Conservation (phyloP, 2,329 filamentous ascomycete species). For the Penicillium sp. region DNA sequence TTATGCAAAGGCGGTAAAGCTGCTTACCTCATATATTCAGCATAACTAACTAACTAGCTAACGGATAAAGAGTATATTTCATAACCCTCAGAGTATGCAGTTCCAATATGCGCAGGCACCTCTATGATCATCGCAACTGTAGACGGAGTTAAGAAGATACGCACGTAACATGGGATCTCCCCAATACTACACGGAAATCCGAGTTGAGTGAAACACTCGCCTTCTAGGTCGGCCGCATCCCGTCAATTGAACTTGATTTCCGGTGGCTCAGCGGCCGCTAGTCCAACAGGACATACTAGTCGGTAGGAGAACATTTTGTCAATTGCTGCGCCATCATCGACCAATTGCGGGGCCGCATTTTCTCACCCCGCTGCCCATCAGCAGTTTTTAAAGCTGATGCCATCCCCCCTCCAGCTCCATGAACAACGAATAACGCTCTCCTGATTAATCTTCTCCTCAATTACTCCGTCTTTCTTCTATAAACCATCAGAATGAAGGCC, state of each 20-base stretch:
- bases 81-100: neutral
- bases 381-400: slow-evolving; percentile 14
- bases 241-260: neutral
- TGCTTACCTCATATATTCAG: neutral
- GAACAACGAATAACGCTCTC: neutral
- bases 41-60: neutral
- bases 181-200: neutral
- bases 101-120: neutral
- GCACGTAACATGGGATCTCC: neutral
- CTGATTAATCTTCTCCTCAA: neutral
- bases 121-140: neutral
- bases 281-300: neutral
- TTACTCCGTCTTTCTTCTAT: neutral
- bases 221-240: neutral
- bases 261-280: neutral
- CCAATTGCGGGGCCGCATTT: slow-evolving; percentile 38
- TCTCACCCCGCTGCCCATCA: slow-evolving; percentile 21
- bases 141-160: neutral
- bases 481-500: slow-evolving; percentile 63
- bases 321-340: slow-evolving; percentile 28
- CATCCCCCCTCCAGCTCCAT: neutral
- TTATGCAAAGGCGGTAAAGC: neutral
- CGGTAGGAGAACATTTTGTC: neutral
- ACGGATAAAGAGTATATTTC: too few relatives aligned
- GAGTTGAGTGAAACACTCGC: neutral